Base-by-base conservation (phyloP, 768 basidiomycete genomes). In the Phanerochaete carnosa region DNA sequence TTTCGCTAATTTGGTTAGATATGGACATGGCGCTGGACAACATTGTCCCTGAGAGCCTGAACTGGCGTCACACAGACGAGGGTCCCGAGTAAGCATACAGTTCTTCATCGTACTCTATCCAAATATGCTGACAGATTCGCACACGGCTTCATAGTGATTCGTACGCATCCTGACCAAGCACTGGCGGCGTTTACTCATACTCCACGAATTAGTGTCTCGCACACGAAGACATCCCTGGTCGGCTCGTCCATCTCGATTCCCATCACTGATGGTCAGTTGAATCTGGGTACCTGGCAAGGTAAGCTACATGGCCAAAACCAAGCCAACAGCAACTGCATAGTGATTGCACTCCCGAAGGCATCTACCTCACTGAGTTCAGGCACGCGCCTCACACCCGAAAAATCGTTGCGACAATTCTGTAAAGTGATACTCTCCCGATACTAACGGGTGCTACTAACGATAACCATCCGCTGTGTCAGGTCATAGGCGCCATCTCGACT, bases 261-360 rank as follows among this genome's bases (percentile, higher is more conserved):
- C 2, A 92, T 98, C 65, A 89, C 90, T 2, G 81, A 89, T 60
- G 92, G 85, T 6, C 76, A 79, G 50, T 75, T 96, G 64, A 91
- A 88, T 63, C 76, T 97, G 53, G 95, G 95, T 12, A 95, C 92
- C 25, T 97, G 95, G 95, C 95, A 97, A 82, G 94, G 92, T 84
- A 35, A 52, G 73, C 67, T 25, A 25, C 26, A 16, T 29, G 39
- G 23, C 23, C 26, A 37, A 26, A 7, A 26, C 33, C 7, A 28
- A 16, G n/a, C 5, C 35, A 35, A 33, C 26, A 16, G 39, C 12
- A 7, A 8, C 35, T 11, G 45, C 59, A 22, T 52, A 15, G 22
- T 35, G 32, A 50, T 43, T 35, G 22, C 45, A 37, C n/a, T n/a
- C 15, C 13, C 54, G 33, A 13, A 81, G 92, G 94, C 0, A 93